A percentile compares a stretch with the other conserved stretches of the same genome.
These are phyloP conservation scores for Coniosporium apollinis DNA, from an alignment of 495 filamentous ascomycete species.

Conservation along the genomic window DNA sequence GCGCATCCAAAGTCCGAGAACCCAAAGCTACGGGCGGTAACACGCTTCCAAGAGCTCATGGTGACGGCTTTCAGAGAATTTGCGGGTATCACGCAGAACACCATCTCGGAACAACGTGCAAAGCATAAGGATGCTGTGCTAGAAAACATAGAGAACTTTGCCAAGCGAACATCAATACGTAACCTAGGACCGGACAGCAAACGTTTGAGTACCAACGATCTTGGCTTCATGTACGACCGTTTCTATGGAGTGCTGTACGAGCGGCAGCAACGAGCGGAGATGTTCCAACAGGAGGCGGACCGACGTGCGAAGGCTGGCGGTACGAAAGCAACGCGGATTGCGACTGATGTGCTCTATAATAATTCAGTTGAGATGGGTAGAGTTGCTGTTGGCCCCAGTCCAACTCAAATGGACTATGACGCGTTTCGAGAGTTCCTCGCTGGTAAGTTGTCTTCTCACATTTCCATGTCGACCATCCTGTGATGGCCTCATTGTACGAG, in stretches of 20 bases:
- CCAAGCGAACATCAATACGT: conserved; percentile 87
- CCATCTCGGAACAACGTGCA: conserved; percentile 69
- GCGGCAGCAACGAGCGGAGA: conserved; percentile 62
- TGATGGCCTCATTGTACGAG: no score
- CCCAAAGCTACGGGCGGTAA: conserved; percentile 79
- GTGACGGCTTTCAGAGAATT: conserved; percentile 98
- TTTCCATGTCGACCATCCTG: no score
- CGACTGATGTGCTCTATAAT: conserved; percentile 29
- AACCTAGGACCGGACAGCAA: conserved; percentile 95
- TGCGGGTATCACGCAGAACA: conserved; percentile 81
- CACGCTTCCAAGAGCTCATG: conserved; percentile 93
- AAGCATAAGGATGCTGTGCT: conserved; percentile 88
- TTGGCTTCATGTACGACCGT: conserved; percentile 77
- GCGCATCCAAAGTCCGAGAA: conserved; percentile 92
- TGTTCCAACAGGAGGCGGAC: conserved; percentile 58
- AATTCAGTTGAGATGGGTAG: conserved; percentile 49
- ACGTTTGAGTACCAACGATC: conserved; percentile 63
- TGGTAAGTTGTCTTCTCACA: conserved; percentile 15
- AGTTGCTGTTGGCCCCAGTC: conserved; percentile 75
- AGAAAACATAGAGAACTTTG: conserved; percentile 89
- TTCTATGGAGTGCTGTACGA: conserved; percentile 88
- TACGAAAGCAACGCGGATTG: conserved; percentile 33
- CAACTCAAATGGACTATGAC: conserved; percentile 88
- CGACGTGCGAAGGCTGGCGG: conserved; percentile 42
- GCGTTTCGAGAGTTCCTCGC: conserved; percentile 88